Percentiles rank a stretch among this genome's conserved stretches.
These are phyloP conservation scores for Sequoiadendron giganteum DNA, from an alignment of 75 land plant genomes.

Conservation along the genomic window DNA sequence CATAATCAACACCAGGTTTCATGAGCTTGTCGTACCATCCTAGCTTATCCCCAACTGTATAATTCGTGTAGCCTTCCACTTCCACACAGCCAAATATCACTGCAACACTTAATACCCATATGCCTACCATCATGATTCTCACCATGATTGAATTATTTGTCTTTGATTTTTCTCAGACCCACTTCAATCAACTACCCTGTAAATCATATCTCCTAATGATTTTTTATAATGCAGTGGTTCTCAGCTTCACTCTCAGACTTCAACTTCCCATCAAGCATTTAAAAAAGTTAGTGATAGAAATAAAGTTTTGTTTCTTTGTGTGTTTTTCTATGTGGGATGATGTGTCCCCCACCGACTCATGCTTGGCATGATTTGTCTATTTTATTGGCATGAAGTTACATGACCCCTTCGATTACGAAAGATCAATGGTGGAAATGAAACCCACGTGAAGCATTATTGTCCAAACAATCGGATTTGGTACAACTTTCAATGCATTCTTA, in stretches of 20 bases:
- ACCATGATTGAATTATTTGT: neutral
- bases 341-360: neutral
- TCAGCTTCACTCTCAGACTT: neutral
- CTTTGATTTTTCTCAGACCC: neutral
- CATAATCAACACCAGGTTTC: conserved; percentile 51
- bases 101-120: neutral
- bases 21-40: conserved; percentile 59
- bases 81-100: conserved; percentile 1
- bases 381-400: neutral
- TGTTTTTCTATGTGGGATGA: neutral
- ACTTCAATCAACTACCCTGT: neutral
- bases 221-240: neutral
- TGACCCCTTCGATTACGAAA: neutral
- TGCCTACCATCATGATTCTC: neutral
- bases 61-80: conserved; percentile 51
- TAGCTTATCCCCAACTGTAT: conserved; percentile 63
- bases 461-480: neutral
- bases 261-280: neutral
- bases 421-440: neutral
- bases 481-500: neutral
- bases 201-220: neutral
- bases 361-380: neutral
- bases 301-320: neutral
- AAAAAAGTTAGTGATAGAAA: neutral
- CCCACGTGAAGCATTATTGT: neutral